Percentiles rank a stretch among this genome's conserved stretches.
Evolutionary conservation across 2,329 filamentous ascomycete species (phyloP).

Genomic region (Fragosphaeria purpurea): DNA sequence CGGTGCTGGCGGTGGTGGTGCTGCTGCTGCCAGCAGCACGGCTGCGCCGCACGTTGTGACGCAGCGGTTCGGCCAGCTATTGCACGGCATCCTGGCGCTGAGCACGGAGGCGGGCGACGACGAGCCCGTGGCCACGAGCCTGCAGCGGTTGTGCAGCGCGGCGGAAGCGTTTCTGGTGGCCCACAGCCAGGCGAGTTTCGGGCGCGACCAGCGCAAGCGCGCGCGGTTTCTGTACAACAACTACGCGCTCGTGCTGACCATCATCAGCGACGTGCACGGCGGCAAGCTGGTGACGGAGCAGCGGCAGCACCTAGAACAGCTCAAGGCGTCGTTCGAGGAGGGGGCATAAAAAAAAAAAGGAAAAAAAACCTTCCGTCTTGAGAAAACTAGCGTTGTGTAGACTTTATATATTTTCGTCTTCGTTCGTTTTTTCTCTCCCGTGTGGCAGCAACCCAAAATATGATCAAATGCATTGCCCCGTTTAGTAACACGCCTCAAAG

Average conservation of each 20-base stretch:
- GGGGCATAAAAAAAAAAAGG: constrained; percentile 18
- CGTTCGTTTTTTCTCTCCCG: not conserved
- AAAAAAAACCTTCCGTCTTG: no score
- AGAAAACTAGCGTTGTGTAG: no score
- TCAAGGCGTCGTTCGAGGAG: constrained; percentile 51
- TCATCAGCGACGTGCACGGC: constrained; percentile 61
- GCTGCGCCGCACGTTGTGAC: constrained; percentile 85
- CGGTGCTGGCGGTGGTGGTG: constrained; percentile 30
- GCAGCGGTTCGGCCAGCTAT: constrained; percentile 87
- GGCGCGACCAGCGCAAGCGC: constrained; percentile 64
- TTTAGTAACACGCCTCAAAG: no score
- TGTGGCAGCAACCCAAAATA: no score
- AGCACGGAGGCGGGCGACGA: constrained; percentile 90
- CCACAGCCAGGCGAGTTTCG: constrained; percentile 58
- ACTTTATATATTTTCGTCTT: not conserved
- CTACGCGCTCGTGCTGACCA: constrained; percentile 87
- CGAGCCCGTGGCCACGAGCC: constrained; percentile 76
- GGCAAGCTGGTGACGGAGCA: constrained; percentile 69
- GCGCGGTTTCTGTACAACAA: constrained; percentile 92
- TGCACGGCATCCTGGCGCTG: constrained; percentile 73
- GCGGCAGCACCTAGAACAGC: constrained; percentile 60
- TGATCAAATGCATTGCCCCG: no score
- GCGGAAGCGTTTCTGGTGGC: constrained; percentile 75
- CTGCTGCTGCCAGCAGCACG: constrained; percentile 44
- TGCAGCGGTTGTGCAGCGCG: constrained; percentile 67